Evolutionary conservation across 345 rosid genomes (phyloP).

Genomic region (Citrus sp.): DNA sequence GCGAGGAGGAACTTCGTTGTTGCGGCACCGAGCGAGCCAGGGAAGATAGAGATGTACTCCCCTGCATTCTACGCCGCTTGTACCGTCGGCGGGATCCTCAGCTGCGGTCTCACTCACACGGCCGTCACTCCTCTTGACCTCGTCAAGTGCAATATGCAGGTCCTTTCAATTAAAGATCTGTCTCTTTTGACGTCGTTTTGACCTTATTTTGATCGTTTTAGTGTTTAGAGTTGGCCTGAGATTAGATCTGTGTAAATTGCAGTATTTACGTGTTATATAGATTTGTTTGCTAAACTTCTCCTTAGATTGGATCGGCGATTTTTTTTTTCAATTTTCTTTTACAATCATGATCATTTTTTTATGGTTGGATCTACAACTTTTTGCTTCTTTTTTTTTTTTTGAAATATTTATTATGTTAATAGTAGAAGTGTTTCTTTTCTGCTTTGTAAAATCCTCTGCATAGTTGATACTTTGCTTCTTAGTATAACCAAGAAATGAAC

Average conservation of each 20-base stretch:
- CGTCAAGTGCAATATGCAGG: constrained; percentile 99
- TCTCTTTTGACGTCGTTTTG: background rate
- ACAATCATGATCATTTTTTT: background rate
- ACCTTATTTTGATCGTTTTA: background rate
- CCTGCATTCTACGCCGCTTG: constrained; percentile 90
- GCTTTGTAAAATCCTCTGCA: background rate
- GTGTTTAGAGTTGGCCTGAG: background rate
- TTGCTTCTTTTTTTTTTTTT: no score
- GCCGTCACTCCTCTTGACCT: constrained; percentile 97
- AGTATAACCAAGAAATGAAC: no score
- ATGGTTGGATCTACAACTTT: background rate
- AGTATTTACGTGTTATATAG: background rate
- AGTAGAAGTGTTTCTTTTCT: background rate
- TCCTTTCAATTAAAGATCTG: constrained; percentile 16
- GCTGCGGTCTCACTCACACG: constrained; percentile 98
- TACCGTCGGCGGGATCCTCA: constrained; percentile 79
- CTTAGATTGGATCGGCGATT: background rate
- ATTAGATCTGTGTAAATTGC: constrained; percentile 2
- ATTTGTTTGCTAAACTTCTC: background rate
- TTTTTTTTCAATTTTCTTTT: background rate
- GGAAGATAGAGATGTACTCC: constrained; percentile 83
- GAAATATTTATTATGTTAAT: background rate
- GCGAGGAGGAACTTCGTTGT: constrained; percentile 29
- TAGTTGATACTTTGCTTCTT: background rate
- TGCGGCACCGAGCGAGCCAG: constrained; percentile 67